Conservation (phyloP, 768 basidiomycete genomes). For the Auriculariales sp. region DNA sequence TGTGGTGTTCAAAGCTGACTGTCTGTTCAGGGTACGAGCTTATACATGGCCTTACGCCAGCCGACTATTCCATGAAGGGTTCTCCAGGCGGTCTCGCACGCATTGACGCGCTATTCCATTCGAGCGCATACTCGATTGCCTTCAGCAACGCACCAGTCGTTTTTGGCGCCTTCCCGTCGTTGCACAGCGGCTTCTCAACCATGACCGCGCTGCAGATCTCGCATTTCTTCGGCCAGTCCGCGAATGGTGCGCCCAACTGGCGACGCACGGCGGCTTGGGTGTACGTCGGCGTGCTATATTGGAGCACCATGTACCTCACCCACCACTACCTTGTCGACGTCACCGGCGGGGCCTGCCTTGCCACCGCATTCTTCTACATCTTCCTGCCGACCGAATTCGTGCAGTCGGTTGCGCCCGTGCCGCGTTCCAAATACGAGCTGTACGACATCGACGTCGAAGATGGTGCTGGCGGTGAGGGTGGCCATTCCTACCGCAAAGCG, state of each 20-base stretch:
- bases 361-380: slow-evolving; percentile 75
- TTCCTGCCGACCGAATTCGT: slow-evolving; percentile 74
- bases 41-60: slow-evolving; percentile 90
- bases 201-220: slow-evolving; percentile 86
- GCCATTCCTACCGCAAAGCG: slow-evolving; percentile 19
- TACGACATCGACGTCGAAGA: slow-evolving; percentile 52
- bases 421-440: slow-evolving; percentile 52
- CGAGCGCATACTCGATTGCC: slow-evolving; percentile 55
- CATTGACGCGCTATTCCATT: slow-evolving; percentile 78
- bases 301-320: slow-evolving; percentile 98
- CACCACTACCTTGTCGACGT: slow-evolving; percentile 99
- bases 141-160: slow-evolving; percentile 86
- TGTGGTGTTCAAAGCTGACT: not conserved
- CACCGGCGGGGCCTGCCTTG: slow-evolving; percentile 83
- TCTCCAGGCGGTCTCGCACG: slow-evolving; percentile 87
- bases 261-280: slow-evolving; percentile 46
- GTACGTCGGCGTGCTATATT: slow-evolving; percentile 80
- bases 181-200: slow-evolving; percentile 84
- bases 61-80: slow-evolving; percentile 81
- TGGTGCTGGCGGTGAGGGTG: too few species aligned
- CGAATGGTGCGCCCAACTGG: slow-evolving; percentile 8
- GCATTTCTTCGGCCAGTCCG: slow-evolving; percentile 79
- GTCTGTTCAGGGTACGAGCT: slow-evolving; percentile 70
- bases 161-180: slow-evolving; percentile 91
- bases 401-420: slow-evolving; percentile 31